Evolutionary conservation across 2,329 filamentous ascomycete species (phyloP), one percentile per base, ranked within the genome.

Genomic region (Botrytis pseudocinerea): DNA sequence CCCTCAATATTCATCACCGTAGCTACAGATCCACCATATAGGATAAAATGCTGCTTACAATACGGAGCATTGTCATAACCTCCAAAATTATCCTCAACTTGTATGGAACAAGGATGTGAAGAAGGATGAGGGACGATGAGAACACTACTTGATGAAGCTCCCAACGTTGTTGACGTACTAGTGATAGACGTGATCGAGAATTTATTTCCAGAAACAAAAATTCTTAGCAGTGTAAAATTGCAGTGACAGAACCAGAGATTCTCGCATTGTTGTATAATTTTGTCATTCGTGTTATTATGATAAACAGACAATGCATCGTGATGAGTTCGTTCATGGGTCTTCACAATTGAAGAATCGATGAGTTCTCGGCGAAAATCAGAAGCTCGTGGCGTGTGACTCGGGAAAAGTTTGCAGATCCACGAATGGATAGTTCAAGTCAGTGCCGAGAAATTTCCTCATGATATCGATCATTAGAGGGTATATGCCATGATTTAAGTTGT

Each of bases 371-470:
- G 51, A 8, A 2, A 54, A 18, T 28, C 7, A 28, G 6, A 54
- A 54, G 51, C n/a, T 54, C 14, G 51, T 54, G 14, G 14, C 28
- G 8, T 28, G 14, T 9, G 51, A n/a, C n/a, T 2, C 8, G 9
- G 14, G 12, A n/a, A 28, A 16, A 1, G n/a, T 57, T 28, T 57
- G 14, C 51, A 28, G 14, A 18, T 9, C n/a, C n/a, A 28, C 2
- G 16, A 6, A 18, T 9, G 1, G n/a, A 57, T 57, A 1, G n/a
- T 9, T 57, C 6, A 57, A 18, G n/a, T 18, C 14, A 18, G n/a
- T 57, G 3, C 1, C 16, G 12, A 18, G 51, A 28, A 1, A 8
- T 2, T 25, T 14, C 0, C 14, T 2, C 1, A 18, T 32, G 1
- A 28, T 28, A 18, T 28, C 0, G 14, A 28, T 32, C 7, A 57